Evolutionary conservation across 345 rosid genomes (phyloP), one percentile per base, ranked within the genome.

Genomic region (Syzygium aqueum): DNA sequence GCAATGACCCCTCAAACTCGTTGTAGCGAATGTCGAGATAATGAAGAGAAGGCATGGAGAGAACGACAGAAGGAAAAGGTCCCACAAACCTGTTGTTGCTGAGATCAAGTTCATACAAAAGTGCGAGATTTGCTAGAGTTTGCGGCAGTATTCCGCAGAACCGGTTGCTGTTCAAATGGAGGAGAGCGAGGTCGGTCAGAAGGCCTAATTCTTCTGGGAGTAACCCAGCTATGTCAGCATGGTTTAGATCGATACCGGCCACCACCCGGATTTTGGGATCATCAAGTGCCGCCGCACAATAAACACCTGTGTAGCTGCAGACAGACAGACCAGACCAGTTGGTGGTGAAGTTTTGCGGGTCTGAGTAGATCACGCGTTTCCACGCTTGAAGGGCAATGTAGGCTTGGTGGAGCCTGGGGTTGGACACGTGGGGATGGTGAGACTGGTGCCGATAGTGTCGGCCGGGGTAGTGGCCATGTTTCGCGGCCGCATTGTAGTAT

Each of bases 41-140:
- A 16, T 84, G 88, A 3, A 97, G 92, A 65, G 88, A 85, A 21
- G 97, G 97, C 77, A 97, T 93, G 16, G 95, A 89, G 84, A 97
- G 98, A 53, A 96, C 95, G 0, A 91, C 93, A 3, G 87, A 86
- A 3, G 98, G 99, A 73, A 97, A 97, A 82, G 94, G 93, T 52
- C 98, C 98, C 10, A 96, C 98, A 28, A 97, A 97, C 86, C 99
- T 89, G 92, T 97, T 97, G 89, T 95, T 96, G 67, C 99, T 97
- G 49, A 97, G 89, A 89, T 97, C 98, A 30, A 97, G 97, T 93
- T 97, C 99, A 65, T 86, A 91, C 86, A 96, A 94, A 86, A 94
- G 92, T 1, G 96, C 85, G n/a, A 96, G 94, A 57, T 94, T 93
- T 67, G 97, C 84, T 57, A 96, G 59, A 30, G 92, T 89, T 63